phyloP scores from a whole-genome alignment of 2,329 filamentous ascomycete species.

The Botrytis deweyae region DNA sequence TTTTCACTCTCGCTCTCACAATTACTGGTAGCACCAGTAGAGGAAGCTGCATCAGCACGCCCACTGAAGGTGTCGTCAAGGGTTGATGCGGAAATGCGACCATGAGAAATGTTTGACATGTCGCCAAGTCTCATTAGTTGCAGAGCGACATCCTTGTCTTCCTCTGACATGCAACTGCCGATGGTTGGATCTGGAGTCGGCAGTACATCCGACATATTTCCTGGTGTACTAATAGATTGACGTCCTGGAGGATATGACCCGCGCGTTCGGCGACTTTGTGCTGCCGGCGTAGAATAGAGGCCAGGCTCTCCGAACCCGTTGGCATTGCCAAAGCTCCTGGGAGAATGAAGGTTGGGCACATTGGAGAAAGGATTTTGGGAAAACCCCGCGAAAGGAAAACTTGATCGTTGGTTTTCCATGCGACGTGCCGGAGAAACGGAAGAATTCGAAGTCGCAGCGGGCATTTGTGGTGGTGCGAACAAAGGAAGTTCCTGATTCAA shows the following conservation, averaged over 20 bases:
- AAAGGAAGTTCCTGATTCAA: constrained; percentile 79
- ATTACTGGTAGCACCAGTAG: constrained; percentile 80
- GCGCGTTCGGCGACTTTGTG: constrained; percentile 65
- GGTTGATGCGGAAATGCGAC: constrained; percentile 88
- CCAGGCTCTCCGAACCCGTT: constrained; percentile 55
- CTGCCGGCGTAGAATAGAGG: constrained; percentile 63
- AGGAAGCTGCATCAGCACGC: constrained; percentile 79
- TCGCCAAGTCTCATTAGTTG: constrained; percentile 96
- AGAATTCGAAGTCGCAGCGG: constrained; percentile 92
- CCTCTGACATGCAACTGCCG: constrained; percentile 94
- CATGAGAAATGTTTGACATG: constrained; percentile 89
- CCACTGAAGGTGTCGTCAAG: constrained; percentile 92
- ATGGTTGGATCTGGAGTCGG: constrained; percentile 97
- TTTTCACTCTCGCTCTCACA: constrained; percentile 67
- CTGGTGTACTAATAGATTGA: constrained; percentile 44
- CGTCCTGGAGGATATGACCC: constrained; percentile 51
- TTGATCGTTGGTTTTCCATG: constrained; percentile 66
- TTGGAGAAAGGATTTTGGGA: constrained; percentile 79
- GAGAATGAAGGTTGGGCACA: constrained; percentile 75
- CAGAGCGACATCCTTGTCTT: constrained; percentile 88
- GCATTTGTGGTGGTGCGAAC: constrained; percentile 92
- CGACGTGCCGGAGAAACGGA: constrained; percentile 90
- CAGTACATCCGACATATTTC: constrained; percentile 60
- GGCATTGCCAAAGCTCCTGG: constrained; percentile 67
- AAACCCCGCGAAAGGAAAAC: constrained; percentile 73